A percentile compares a stretch with the other conserved stretches of the same genome.
phyloP scores from a whole-genome alignment of 2,329 filamentous ascomycete genomes.

The Phialemoniopsis sp. region DNA sequence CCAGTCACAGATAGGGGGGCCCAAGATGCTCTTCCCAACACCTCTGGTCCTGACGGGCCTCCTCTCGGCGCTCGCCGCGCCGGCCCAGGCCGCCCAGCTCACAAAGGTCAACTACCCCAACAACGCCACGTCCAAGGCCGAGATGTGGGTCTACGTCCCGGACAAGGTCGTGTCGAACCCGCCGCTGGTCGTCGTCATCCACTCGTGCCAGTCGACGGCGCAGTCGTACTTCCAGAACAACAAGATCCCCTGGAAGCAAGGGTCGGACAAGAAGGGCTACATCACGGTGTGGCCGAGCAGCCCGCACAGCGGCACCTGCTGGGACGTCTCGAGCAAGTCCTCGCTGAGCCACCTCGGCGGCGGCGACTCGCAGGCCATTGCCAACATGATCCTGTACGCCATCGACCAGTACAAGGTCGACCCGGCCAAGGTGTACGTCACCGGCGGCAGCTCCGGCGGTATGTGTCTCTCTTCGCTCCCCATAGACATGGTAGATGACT shows the following conservation, averaged over 20 bases:
- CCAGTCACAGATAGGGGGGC: neutral
- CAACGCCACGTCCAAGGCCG: conserved; percentile 26
- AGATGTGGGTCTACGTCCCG: conserved; percentile 30
- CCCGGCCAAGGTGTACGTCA: conserved; percentile 24
- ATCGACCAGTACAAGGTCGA: conserved; percentile 23
- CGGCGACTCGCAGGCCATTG: conserved; percentile 29
- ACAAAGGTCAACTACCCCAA: conserved; percentile 29
- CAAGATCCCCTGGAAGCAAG: conserved; percentile 27
- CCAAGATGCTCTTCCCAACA: conserved; percentile 14
- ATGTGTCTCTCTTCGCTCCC: conserved; percentile 4
- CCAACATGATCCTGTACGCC: conserved; percentile 29
- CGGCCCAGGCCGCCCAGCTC: conserved; percentile 20
- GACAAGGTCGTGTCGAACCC: conserved; percentile 27
- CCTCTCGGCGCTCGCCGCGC: conserved; percentile 8
- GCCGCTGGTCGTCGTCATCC: conserved; percentile 28
- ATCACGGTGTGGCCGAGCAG: conserved; percentile 47
- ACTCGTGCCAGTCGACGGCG: conserved; percentile 30
- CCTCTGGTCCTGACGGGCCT: conserved; percentile 12
- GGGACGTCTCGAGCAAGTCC: conserved; percentile 48
- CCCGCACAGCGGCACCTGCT: conserved; percentile 45
- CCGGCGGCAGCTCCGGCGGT: conserved; percentile 26
- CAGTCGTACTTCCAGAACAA: conserved; percentile 28
- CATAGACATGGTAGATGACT: too few relatives aligned
- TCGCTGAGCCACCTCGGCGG: conserved; percentile 28
- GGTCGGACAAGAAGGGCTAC: conserved; percentile 27